phyloP scores from a whole-genome alignment of 2,329 filamentous ascomycete species.

The Ophiostoma sp. region DNA sequence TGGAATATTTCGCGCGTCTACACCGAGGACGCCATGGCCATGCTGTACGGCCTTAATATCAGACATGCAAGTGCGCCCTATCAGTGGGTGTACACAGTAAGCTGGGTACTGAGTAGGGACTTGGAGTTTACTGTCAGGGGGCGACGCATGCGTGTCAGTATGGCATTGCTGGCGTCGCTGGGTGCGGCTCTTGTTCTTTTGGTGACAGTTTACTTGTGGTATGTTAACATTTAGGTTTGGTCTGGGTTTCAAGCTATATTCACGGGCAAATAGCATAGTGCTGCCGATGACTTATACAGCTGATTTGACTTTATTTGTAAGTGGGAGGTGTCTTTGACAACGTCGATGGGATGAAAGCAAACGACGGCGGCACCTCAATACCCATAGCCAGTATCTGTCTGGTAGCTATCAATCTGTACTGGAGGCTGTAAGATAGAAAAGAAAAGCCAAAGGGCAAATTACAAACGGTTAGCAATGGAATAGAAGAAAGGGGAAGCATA shows the following conservation, averaged over 20 bases:
- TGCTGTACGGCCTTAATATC: not conserved
- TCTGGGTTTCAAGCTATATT: too few relatives aligned
- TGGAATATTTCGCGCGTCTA: not conserved
- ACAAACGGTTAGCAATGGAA: not conserved
- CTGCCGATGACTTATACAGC: too few relatives aligned
- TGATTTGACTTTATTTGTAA: not conserved
- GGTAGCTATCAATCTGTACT: slow-evolving; percentile 3
- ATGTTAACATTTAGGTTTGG: not conserved
- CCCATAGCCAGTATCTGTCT: not conserved
- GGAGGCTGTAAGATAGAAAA: not conserved
- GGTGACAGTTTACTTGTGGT: not conserved
- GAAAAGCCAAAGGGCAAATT: not conserved
- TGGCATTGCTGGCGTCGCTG: not conserved
- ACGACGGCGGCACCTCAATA: not conserved
- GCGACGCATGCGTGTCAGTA: not conserved
- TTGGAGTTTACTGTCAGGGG: not conserved
- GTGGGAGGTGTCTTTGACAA: not conserved
- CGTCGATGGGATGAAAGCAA: not conserved
- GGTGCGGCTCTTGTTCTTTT: not conserved
- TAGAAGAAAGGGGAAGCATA: not conserved
- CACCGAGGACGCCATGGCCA: not conserved
- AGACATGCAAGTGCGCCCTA: not conserved
- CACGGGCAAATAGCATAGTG: too few relatives aligned
- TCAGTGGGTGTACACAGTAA: not conserved
- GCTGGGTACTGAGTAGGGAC: not conserved